Evolutionary conservation across 257 asterid genomes (phyloP), one percentile per base, ranked within the genome.

Genomic region (Ballota nigra): DNA sequence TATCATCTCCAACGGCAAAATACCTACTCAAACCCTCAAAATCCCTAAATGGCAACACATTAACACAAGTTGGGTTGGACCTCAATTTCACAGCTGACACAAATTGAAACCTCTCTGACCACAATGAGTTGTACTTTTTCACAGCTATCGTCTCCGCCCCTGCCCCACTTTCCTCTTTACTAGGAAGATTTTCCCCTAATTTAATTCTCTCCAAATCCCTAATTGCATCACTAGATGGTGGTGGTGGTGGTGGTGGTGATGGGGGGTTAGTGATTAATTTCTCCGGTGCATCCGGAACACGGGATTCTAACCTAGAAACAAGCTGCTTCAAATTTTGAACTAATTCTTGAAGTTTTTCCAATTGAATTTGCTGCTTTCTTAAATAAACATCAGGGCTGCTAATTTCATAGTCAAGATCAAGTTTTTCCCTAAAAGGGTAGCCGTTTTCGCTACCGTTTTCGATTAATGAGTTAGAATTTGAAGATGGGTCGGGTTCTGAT

Each of bases 71-170:
- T 0, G 98, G 90, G 69, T 29, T 76, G 0, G 98, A 85, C 22
- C 82, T 84, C 81, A 95, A 66, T 73, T 85, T 92, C 85, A 95
- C 98, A 0, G 99, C 99, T 0, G 98, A 89, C 16, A 86, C 83
- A 72, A 92, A 89, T 70, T 92, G 96, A 83, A 95, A 92, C 80
- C 82, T 89, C 72, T 95, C 99, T 0, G 96, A 82, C 99, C 99
- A 95, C 67, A 92, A 77, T 5, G 97, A 71, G 79, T 83, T 95
- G 69, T 84, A 88, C 83, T 87, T 88, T 0, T 85, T 83, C 60
- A 91, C 90, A 0, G 86, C 67, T 60, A 86, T 83, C 2, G 80
- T 68, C 74, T 78, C 81, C 20, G 64, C 73, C 2, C 29, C 70
- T 65, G 5, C 45, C 73, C 49, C 61, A 38, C 20, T 53, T 59